Base-by-base conservation (phyloP, 1,139 yeast genomes). In the Candida sanyaensis region DNA sequence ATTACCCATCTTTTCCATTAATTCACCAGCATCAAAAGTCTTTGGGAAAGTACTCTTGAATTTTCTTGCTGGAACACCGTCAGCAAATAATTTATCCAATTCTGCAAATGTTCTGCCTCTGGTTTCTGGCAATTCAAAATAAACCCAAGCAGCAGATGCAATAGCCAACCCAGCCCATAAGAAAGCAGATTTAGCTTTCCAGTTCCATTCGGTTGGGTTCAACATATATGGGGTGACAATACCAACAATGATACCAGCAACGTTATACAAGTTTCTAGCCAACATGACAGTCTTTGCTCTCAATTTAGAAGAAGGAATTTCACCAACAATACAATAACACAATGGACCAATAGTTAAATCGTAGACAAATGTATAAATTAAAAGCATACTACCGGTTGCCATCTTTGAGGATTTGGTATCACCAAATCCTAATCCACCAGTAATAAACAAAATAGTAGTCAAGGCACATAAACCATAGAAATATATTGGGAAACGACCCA, bases 271-370 rank as follows among this genome's bases (percentile, higher is more conserved):
- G 55, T 76, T 75, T 61, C 84, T 76, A 2, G 86, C 79, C 52
- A 82, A 61, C 52, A 80, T 78, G 50, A 84, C 76, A 3, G 86
- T 75, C 59, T 81, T 78, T 24, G 81, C 72, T 63, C 86, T 75
- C 53, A 83, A 67, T 56, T 75, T 73, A 5, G 83, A 66, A 1
- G 86, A 73, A 1, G 86, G 83, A 28, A 81, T 61, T 59, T 84
- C 88, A 1, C 83, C 75, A 45, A 81, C 82, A 49, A 82, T 64
- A 57, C 81, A 75, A 63, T 79, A 84, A 48, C 80, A 71, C 46
- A 81, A 66, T 5, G 88, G 88, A n/a, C 88, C 88, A 43, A 81
- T 71, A 4, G 84, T 68, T 46, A 73, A 58, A 52, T 81, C 83
- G 57, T 81, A 84, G 27, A 74, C 67, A 48, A 77, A 76, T 2